Evolutionary conservation across 2,329 filamentous ascomycete genomes (phyloP), one percentile per base, ranked within the genome.

Genomic region (Fusarium sacchari): DNA sequence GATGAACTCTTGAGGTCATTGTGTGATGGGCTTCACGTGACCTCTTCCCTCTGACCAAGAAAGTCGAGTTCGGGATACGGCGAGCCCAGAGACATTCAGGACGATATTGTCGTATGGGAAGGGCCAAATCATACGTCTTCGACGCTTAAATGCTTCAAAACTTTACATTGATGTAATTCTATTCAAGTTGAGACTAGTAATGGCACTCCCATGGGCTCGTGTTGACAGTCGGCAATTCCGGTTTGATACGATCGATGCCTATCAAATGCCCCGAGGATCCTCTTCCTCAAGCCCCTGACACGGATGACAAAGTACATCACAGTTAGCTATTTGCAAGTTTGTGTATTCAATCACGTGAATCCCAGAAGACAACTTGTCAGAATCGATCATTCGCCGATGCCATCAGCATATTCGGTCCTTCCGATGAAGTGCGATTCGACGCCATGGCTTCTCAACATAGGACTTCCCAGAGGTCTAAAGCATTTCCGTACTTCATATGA

Each of bases 331-430:
- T 26, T 22, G 36, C 6, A 5, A 17, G 6, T 6, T 55, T 28
- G 24, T 18, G 20, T 44, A 32, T 36, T 43, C 37, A 18, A 32
- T 55, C 52, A 64, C 39, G 28, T 73, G 42, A 20, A 26, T 40
- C 5, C 26, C 30, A 22, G 30, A 36, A 28, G 39, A 26, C 17
- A 61, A 53, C 26, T 59, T 30, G 42, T 32, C 34, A 22, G 42
- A 43, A 28, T 53, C 22, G 39, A 37, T 47, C 40, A 39, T 43
- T 49, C 36, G n/a, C 47, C 15, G 43, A 49, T 49, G 55, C 62
- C 52, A 67, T 68, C 20, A 37, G 46, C 53, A 42, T 42, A 58
- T 66, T 72, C 71, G 71, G 71, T 24, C 67, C 52, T 49, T 66
- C 71, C 71, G 67, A 62, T 34, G 40, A 60, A 59, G 47, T 28